phyloP scores from a whole-genome alignment of 768 basidiomycete species.

The Lactifluus hygrophoroides region DNA sequence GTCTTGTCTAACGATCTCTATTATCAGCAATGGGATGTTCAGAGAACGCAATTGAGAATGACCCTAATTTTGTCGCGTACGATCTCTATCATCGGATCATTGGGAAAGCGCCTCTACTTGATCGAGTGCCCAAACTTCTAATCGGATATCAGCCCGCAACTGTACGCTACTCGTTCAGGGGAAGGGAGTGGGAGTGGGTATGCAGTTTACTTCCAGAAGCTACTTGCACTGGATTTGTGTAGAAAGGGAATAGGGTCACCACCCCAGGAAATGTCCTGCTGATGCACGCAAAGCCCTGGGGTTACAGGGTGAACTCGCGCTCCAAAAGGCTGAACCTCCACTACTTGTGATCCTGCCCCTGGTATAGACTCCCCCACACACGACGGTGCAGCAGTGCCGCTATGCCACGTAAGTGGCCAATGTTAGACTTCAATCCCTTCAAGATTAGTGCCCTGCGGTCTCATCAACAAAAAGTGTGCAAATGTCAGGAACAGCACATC shows the following conservation, averaged over 20 bases:
- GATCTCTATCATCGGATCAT: not conserved
- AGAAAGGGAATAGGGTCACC: not conserved
- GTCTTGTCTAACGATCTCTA: too few species aligned
- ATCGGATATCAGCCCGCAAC: not conserved
- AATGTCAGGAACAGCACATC: constrained; percentile 20
- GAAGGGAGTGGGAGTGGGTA: not conserved
- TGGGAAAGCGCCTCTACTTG: not conserved
- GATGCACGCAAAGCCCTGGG: not conserved
- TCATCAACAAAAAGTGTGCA: not conserved
- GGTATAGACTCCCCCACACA: not conserved
- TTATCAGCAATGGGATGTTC: too few species aligned
- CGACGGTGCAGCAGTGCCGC: not conserved
- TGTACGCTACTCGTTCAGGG: not conserved
- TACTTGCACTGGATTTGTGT: not conserved
- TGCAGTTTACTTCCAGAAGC: not conserved
- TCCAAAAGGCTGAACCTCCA: not conserved
- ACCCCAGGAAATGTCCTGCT: not conserved
- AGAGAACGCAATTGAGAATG: too few species aligned
- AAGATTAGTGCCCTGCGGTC: constrained; percentile 65
- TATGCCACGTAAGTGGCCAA: not conserved
- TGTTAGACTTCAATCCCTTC: constrained; percentile 72
- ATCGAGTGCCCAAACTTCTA: not conserved
- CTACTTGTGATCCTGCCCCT: not conserved
- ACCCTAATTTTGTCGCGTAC: too few species aligned
- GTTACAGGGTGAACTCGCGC: not conserved